phyloP scores from a whole-genome alignment of 805 yeast genomes.

The Teunomyces kruisii region DNA sequence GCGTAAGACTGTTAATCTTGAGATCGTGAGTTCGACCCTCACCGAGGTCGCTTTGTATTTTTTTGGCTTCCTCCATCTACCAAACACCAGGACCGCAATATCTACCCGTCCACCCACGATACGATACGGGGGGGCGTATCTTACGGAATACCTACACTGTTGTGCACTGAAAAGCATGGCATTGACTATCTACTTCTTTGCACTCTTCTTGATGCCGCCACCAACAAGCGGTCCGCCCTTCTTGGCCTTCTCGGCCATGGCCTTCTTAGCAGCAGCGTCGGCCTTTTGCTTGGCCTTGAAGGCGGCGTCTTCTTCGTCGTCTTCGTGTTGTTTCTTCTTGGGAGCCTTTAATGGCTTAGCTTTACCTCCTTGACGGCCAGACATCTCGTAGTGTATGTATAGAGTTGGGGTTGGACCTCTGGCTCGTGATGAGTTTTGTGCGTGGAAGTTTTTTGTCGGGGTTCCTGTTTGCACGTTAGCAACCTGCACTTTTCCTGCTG shows the following conservation, averaged over 20 bases:
- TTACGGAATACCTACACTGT: no score
- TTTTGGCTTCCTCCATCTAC: not conserved
- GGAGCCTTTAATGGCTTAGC: conserved; percentile 87
- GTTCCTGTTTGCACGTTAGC: not conserved
- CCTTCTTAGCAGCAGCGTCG: conserved; percentile 90
- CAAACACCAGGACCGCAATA: not conserved
- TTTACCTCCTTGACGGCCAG: conserved; percentile 97
- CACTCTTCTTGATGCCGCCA: conserved; percentile 94
- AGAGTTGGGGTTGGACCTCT: no score
- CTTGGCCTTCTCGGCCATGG: conserved; percentile 80
- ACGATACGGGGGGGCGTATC: no score
- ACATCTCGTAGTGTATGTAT: conserved; percentile 47
- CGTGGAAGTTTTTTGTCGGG: no score
- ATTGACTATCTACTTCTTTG: conserved; percentile 14
- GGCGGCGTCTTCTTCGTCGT: conserved; percentile 86
- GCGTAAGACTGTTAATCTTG: conserved; percentile 19
- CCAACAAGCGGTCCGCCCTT: conserved; percentile 90
- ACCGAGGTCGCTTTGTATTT: conserved; percentile 14
- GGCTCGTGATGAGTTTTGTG: no score
- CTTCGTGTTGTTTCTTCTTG: conserved; percentile 74
- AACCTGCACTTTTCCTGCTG: not conserved
- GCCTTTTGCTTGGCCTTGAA: conserved; percentile 94
- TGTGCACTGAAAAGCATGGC: no score
- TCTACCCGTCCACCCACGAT: no score
- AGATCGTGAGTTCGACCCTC: conserved; percentile 20